Percentiles rank a stretch among this genome's conserved stretches.
Conservation (phyloP, 78 protist genomes). For the Dictyostelium firmibasis region DNA sequence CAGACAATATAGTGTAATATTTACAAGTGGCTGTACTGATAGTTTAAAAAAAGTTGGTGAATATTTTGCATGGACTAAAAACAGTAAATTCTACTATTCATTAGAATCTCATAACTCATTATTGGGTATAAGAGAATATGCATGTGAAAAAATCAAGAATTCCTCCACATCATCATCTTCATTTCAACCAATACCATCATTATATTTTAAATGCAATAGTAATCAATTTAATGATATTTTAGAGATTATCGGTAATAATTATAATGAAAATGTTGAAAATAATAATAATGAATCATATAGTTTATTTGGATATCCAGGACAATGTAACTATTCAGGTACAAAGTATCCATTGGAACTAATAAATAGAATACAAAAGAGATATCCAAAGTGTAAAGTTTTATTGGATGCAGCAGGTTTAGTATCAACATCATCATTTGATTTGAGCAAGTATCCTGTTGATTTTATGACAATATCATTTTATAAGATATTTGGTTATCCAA, state of each 20-base stretch:
- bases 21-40: slow-evolving; percentile 91
- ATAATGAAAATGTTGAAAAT: not conserved
- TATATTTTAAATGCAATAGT: slow-evolving; percentile 5
- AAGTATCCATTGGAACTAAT: slow-evolving; percentile 57
- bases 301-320: slow-evolving; percentile 78
- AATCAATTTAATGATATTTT: not conserved
- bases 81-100: slow-evolving; percentile 40
- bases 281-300: not conserved
- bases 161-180: not conserved
- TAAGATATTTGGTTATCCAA: slow-evolving; percentile 96
- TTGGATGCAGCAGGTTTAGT: slow-evolving; percentile 90
- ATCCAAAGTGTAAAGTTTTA: slow-evolving; percentile 32
- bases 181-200: slow-evolving; percentile 8
- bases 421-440: slow-evolving; percentile 74
- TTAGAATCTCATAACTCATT: slow-evolving; percentile 86
- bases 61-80: slow-evolving; percentile 84
- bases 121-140: slow-evolving; percentile 90
- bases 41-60: slow-evolving; percentile 88
- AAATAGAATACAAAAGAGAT: not conserved
- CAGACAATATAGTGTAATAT: slow-evolving; percentile 86
- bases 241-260: not conserved
- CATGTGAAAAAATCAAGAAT: not conserved
- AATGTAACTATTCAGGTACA: slow-evolving; percentile 75
- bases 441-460: slow-evolving; percentile 78
- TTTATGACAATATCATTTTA: slow-evolving; percentile 92